Conservation (phyloP, 768 basidiomycete species). For the Hericium rajendrae region DNA sequence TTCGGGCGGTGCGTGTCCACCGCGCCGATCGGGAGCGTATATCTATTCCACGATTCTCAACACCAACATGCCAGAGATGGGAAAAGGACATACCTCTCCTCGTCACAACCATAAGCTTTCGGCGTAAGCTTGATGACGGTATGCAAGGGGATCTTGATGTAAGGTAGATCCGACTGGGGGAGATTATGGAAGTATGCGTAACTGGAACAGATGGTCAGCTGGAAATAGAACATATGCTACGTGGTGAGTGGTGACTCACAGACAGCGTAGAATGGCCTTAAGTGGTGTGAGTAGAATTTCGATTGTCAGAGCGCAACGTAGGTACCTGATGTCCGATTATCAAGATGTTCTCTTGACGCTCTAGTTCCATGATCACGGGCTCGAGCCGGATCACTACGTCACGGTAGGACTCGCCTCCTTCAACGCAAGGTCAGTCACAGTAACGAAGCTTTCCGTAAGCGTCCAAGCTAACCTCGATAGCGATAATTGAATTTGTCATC, state of each 20-base stretch:
- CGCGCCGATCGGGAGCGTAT: conserved; percentile 81
- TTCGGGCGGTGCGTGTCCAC: conserved; percentile 88
- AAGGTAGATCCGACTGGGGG: conserved; percentile 88
- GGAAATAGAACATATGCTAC: neutral
- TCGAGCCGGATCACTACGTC: conserved; percentile 94
- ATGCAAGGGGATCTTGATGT: conserved; percentile 95
- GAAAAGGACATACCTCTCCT: conserved; percentile 57
- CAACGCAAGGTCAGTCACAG: neutral
- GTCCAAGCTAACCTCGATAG: conserved; percentile 54
- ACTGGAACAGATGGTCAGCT: conserved; percentile 28
- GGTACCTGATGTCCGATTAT: conserved; percentile 89
- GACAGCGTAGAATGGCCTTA: conserved; percentile 69
- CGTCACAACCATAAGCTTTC: conserved; percentile 97
- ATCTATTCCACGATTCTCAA: conserved; percentile 33
- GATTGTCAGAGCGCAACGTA: neutral
- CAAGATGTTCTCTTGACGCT: conserved; percentile 94
- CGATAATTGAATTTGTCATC: conserved; percentile 99
- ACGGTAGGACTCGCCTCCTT: conserved; percentile 89
- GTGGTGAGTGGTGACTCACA: conserved; percentile 33
- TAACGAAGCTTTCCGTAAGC: neutral
- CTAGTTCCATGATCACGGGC: conserved; percentile 98
- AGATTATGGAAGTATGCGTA: conserved; percentile 97
- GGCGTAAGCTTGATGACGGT: conserved; percentile 98
- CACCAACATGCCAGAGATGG: neutral
- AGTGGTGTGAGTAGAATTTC: conserved; percentile 1